These are phyloP conservation scores for Ulvella scutata DNA, from an alignment of 139 green algal genomes.

Conservation along the genomic window DNA sequence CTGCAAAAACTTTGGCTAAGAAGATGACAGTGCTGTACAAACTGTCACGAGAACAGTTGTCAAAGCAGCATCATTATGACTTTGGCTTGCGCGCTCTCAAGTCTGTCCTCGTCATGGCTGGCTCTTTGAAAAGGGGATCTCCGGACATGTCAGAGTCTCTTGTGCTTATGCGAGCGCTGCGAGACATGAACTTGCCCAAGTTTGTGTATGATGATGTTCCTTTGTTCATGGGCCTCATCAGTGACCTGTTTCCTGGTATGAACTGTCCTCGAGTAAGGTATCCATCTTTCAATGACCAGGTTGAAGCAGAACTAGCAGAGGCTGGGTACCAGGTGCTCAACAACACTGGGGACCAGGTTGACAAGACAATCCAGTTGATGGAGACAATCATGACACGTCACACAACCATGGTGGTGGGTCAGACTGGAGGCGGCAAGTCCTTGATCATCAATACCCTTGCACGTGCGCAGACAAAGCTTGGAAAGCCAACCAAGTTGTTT, in stretches of 20 bases:
- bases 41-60: constrained; percentile 64
- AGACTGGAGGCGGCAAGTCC: constrained; percentile 73
- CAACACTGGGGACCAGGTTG: constrained; percentile 38
- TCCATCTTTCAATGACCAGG: constrained; percentile 60
- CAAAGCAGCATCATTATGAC: constrained; percentile 77
- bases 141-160: constrained; percentile 56
- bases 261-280: constrained; percentile 34
- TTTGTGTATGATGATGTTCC: constrained; percentile 79
- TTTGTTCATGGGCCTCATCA: constrained; percentile 73
- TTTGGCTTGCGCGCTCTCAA: constrained; percentile 72
- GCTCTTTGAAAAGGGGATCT: constrained; percentile 57
- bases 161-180: constrained; percentile 69
- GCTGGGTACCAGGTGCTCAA: constrained; percentile 48
- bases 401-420: constrained; percentile 74
- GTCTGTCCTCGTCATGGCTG: constrained; percentile 70
- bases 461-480: constrained; percentile 54
- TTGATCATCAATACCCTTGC: constrained; percentile 72
- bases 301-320: constrained; percentile 61
- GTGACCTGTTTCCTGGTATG: constrained; percentile 46
- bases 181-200: constrained; percentile 84
- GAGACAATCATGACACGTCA: constrained; percentile 73
- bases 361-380: constrained; percentile 78
- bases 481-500: constrained; percentile 54
- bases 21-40: constrained; percentile 86
- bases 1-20: constrained; percentile 59